phyloP scores from a whole-genome alignment of 306 rosid genomes.

The Oxytropis ochrocephala region DNA sequence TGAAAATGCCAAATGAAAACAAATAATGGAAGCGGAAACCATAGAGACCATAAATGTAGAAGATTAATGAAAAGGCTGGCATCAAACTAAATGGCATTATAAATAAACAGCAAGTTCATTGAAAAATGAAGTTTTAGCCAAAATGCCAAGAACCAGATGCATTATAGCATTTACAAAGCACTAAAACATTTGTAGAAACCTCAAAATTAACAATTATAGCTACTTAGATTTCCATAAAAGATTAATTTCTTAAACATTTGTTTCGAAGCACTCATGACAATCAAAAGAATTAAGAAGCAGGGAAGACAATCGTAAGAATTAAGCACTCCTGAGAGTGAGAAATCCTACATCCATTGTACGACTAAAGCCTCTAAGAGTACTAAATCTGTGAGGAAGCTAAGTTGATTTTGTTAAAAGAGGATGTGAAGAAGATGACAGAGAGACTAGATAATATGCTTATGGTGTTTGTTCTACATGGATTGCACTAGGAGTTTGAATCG shows the following conservation, averaged over 20 bases:
- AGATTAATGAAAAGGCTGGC: neutral
- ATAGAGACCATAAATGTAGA: neutral
- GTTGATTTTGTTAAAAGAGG: no score
- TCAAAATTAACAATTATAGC: neutral
- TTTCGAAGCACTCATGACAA: neutral
- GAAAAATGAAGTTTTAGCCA: neutral
- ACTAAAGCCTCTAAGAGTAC: neutral
- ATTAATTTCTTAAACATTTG: neutral
- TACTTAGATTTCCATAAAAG: neutral
- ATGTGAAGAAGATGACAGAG: no score
- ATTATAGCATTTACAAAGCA: neutral
- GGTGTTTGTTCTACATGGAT: no score
- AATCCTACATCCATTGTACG: neutral
- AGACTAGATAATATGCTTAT: no score
- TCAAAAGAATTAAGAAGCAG: neutral
- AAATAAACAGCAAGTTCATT: neutral
- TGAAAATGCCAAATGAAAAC: neutral
- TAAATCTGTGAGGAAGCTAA: no score
- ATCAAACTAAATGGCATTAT: neutral
- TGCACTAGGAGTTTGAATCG: no score
- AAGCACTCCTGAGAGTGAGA: constrained; percentile 6
- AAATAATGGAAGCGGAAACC: neutral
- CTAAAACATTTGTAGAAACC: neutral
- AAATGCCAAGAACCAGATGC: neutral
- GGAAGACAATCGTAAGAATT: neutral